Evolutionary conservation across 257 asterid genomes (phyloP), one percentile per base, ranked within the genome.

Genomic region (Euphrasia confusa): DNA sequence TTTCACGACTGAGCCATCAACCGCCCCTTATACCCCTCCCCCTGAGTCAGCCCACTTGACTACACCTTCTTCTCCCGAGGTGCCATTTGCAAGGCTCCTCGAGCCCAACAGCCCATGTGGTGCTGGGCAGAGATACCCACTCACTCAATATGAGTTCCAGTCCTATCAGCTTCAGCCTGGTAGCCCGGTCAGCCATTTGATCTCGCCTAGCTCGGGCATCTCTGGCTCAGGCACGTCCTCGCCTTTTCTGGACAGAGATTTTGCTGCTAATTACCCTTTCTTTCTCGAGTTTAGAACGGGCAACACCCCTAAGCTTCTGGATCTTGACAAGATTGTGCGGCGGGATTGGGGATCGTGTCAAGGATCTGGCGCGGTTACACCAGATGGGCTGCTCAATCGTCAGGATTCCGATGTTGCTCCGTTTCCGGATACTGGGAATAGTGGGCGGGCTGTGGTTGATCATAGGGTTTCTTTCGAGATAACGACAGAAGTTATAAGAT

Each of bases 11-110:
- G 96, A 92, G 72, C 97, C 99, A 37, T 92, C 99, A 4, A 89
- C 97, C 17, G 99, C 99, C 55, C 95, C 99, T 33, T 87, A 77
- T 54, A 89, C 99, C 28, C 97, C 99, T 67, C 99, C 99, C n/a
- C 91, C 96, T 0, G 99, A 92, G 75, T 81, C 89, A 1, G 79
- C 78, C 68, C 96, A 84, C 75, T 59, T 87, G 78, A 92, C 99
- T 2, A 83, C 89, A 32, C 99, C 99, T 61, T 87, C 97, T 63
- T 92, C 99, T 21, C 99, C 99, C 3, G 97, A 92, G 82, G 99
- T 92, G 42, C 99, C 99, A 11, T 92, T 92, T 72, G 99, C 99
- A 8, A 72, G 84, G 64, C 89, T 92, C 69, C 84, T 92, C 5
- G 97, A 89, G 55, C 88, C 95, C 56, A 65, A 74, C 69, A 83